Evolutionary conservation across 2,329 filamentous ascomycete species (phyloP).

Genomic region (Tothia fuscella): DNA sequence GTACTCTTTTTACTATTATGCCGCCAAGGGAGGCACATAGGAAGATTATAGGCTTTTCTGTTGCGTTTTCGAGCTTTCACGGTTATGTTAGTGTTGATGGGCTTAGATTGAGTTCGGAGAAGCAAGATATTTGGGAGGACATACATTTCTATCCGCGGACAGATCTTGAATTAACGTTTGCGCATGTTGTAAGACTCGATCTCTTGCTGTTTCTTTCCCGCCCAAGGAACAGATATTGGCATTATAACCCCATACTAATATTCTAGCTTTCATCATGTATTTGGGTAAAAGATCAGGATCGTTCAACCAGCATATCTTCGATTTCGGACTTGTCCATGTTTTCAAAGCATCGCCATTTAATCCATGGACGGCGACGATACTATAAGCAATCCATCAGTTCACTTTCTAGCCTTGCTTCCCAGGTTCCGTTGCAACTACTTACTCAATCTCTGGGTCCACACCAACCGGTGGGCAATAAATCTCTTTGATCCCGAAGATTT

Average conservation of each 20-base stretch:
- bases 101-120: slow-evolving; percentile 4
- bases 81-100: slow-evolving; percentile 11
- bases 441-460: not conserved
- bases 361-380: slow-evolving; percentile 15
- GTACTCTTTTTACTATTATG: slow-evolving; percentile 29
- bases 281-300: slow-evolving; percentile 13
- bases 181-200: slow-evolving; percentile 25
- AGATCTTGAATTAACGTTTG: slow-evolving; percentile 25
- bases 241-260: slow-evolving; percentile 15
- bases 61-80: slow-evolving; percentile 20
- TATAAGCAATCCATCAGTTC: not conserved
- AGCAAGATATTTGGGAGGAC: slow-evolving; percentile 9
- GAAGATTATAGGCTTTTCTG: slow-evolving; percentile 28
- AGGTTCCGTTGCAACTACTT: not conserved
- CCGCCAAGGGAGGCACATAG: slow-evolving; percentile 31
- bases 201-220: slow-evolving; percentile 18
- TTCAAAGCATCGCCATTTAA: slow-evolving; percentile 15
- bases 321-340: slow-evolving; percentile 14
- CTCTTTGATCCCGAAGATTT: not conserved
- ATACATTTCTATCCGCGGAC: slow-evolving; percentile 22
- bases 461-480: not conserved
- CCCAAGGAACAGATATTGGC: slow-evolving; percentile 13
- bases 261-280: slow-evolving; percentile 13
- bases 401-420: not conserved
- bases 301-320: slow-evolving; percentile 13